Percentiles rank a stretch among this genome's conserved stretches.
phyloP scores from a whole-genome alignment of 495 filamentous ascomycete species.

The Amorphotheca resinae region DNA sequence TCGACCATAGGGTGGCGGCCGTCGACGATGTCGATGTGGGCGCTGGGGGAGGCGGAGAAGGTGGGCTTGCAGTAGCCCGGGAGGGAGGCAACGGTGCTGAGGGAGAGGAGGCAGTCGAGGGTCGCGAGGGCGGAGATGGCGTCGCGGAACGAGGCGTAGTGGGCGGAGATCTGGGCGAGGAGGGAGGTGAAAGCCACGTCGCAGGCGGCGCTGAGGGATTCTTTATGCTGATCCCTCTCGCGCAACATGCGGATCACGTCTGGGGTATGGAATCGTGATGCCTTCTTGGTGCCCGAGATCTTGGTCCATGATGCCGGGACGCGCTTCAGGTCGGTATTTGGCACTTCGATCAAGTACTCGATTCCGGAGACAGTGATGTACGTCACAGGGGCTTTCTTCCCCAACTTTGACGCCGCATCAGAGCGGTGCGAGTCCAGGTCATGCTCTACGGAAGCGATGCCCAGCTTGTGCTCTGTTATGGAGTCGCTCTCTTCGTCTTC shows the following conservation, averaged over 20 bases:
- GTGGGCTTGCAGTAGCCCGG: conserved; percentile 85
- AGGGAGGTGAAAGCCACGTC: conserved; percentile 68
- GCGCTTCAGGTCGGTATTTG: conserved; percentile 63
- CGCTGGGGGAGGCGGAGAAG: conserved; percentile 36
- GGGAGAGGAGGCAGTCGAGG: conserved; percentile 80
- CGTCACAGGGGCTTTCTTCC: conserved; percentile 51
- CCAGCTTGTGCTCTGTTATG: conserved; percentile 78
- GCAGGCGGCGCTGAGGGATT: conserved; percentile 83
- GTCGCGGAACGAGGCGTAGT: conserved; percentile 84
- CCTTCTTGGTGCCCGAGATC: conserved; percentile 84
- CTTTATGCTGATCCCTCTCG: conserved; percentile 90
- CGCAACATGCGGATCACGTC: conserved; percentile 69
- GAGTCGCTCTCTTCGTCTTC: conserved; percentile 75
- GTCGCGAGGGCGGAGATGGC: conserved; percentile 75
- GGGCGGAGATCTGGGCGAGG: conserved; percentile 56
- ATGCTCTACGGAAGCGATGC: conserved; percentile 80
- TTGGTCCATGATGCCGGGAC: conserved; percentile 92
- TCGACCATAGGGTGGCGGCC: conserved; percentile 97
- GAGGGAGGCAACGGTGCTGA: conserved; percentile 68
- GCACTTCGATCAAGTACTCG: conserved; percentile 87
- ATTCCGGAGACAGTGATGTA: conserved; percentile 80
- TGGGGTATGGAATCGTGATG: conserved; percentile 90
- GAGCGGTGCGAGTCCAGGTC: conserved; percentile 67
- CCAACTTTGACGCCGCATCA: conserved; percentile 54
- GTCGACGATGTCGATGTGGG: conserved; percentile 55